Base-by-base conservation (phyloP, 371 early-diverging fungal species). In the Haplosporangium sp. region DNA sequence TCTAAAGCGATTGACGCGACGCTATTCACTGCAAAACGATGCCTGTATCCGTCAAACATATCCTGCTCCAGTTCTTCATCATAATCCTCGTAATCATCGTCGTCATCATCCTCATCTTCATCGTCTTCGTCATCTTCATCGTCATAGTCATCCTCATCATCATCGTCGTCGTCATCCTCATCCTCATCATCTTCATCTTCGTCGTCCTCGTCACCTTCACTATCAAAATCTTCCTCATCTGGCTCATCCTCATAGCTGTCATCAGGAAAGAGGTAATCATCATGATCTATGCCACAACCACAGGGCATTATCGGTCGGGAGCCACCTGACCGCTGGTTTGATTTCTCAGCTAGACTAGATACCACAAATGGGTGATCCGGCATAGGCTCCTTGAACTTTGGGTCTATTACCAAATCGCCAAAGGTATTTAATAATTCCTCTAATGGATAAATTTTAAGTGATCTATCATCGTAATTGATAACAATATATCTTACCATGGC, bases 231-330 rank as follows among this genome's bases (percentile, higher is more conserved):
- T 17, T 63, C 74, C 3, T 53, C 61, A 17, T 65, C 52, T 27
- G 72, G 74, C 35, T 71, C 74, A 20, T 70, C 74, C 13, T 81
- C 82, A 48, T 71, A 69, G 10, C 72, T 59, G 15, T 70, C 74
- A 7, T 79, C 74, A 9, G 71, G 76, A 55, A 76, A 76, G n/a
- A 59, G 56, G 38, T n/a, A 63, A 13, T 70, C 70, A 2, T 47
- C 65, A 44, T 74, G 74, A 19, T 60, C 63, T 10, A 63, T 64
- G 3, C 62, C 73, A 38, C 74, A 69, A 15, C 65, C 71, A 48
- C 74, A 78, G 0, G 61, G 42, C 45, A 56, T 48, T 27, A 20
- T 59, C 44, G 53, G 62, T 20, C 11, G 37, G 45, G 65, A 47
- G 35, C 65, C 65, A n/a, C 63, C 65, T 38, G 65, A 57, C 61